Evolutionary conservation across 202 grass and related monocot genomes (phyloP).

Genomic region (Miscanthus sacchariflorus): DNA sequence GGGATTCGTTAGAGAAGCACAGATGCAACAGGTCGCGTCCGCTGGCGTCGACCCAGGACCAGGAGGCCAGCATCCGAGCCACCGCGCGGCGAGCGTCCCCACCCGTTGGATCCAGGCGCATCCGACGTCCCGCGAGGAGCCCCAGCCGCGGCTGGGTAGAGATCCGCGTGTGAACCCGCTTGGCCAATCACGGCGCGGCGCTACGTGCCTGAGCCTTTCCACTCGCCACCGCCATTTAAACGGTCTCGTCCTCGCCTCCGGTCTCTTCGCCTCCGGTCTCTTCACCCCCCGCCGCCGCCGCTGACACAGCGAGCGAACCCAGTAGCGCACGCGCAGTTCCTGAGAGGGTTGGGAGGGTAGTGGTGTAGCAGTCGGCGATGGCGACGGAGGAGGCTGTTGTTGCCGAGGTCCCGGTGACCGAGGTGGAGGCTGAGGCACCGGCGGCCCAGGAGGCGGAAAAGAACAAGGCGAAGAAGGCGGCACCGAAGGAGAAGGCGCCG

Average conservation of each 20-base stretch:
- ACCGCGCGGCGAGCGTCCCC: no score
- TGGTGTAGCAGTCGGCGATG: constrained; percentile 13
- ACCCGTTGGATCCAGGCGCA: constrained; percentile 9
- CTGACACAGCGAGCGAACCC: not conserved
- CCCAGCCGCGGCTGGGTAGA: not conserved
- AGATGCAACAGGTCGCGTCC: not conserved
- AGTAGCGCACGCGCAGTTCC: not conserved
- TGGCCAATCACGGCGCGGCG: constrained; percentile 52
- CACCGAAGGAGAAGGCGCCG: not conserved
- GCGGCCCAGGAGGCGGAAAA: constrained; percentile 5
- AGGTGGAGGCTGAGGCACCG: constrained; percentile 29
- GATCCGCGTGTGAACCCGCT: constrained; percentile 55
- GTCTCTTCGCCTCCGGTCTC: not conserved
- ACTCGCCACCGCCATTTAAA: constrained; percentile 54
- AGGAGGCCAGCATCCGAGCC: not conserved
- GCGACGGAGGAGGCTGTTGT: constrained; percentile 42
- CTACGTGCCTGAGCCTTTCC: no score
- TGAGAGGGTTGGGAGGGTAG: not conserved
- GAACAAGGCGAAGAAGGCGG: constrained; percentile 6
- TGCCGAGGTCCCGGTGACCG: constrained; percentile 6
- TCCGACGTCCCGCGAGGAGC: constrained; percentile 41
- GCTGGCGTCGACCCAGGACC: not conserved
- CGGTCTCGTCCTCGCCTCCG: constrained; percentile 12
- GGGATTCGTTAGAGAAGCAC: constrained; percentile 35
- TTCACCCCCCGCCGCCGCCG: not conserved